A percentile compares a stretch with the other conserved stretches of the same genome.
Evolutionary conservation across 768 basidiomycete species (phyloP).

Genomic region (Lentinus tigrinus): DNA sequence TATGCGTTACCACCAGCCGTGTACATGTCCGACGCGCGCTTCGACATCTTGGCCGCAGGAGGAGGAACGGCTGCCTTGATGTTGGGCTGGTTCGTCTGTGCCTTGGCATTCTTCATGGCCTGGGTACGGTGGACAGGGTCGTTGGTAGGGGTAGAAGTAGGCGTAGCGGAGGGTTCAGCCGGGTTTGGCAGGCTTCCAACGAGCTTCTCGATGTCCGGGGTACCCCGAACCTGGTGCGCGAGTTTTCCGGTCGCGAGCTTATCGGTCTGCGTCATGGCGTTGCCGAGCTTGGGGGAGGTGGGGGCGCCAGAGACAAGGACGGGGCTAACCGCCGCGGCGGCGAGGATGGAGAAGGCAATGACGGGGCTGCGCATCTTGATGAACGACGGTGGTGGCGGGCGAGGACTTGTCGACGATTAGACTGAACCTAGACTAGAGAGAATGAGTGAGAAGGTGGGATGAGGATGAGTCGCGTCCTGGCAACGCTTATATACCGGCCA

Average conservation of each 20-base stretch:
- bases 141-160: neutral
- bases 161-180: neutral
- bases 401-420: constrained; percentile 24
- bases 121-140: constrained; percentile 8
- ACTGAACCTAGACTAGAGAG: constrained; percentile 25
- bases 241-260: neutral
- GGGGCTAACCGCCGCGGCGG: constrained; percentile 31
- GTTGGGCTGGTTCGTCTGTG: neutral
- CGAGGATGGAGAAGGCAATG: constrained; percentile 30
- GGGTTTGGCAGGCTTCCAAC: too few species aligned
- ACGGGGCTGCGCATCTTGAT: constrained; percentile 32
- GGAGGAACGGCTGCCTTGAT: constrained; percentile 2
- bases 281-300: constrained; percentile 22
- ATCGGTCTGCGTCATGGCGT: constrained; percentile 11
- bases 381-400: constrained; percentile 10
- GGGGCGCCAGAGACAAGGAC: constrained; percentile 28
- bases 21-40: constrained; percentile 22
- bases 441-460: constrained; percentile 19
- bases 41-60: neutral
- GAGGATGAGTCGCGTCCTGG: neutral
- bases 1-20: constrained; percentile 29
- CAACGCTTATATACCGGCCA: constrained; percentile 20
- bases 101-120: constrained; percentile 13
- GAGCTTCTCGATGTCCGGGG: neutral
- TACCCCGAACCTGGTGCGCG: neutral